Conservation (phyloP, 257 asterid species). For the Penstemon eatonii region DNA sequence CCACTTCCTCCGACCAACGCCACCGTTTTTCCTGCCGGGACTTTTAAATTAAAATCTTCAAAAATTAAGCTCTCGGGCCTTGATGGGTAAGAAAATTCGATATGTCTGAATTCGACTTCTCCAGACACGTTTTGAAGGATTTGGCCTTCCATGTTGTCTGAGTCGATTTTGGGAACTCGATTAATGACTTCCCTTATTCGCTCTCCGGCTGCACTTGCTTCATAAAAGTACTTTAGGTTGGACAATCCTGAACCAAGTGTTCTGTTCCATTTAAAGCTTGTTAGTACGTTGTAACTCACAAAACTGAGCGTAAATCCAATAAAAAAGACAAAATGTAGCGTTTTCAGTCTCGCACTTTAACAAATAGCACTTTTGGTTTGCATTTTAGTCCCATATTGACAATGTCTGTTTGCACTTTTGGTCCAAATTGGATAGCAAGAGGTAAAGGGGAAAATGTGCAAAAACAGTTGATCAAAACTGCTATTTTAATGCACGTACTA, state of each 20-base stretch:
- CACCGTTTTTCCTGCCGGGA: conserved; percentile 73
- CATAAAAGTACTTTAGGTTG: conserved; percentile 67
- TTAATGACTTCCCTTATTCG: conserved; percentile 62
- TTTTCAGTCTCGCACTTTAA: no score
- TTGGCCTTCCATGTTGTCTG: conserved; percentile 66
- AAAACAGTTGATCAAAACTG: no score
- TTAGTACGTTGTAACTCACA: no score
- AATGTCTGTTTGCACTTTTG: no score
- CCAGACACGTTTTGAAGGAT: conserved; percentile 52
- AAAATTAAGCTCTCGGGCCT: conserved; percentile 73
- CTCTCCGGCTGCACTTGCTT: conserved; percentile 79
- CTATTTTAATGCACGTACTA: no score
- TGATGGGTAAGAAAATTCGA: conserved; percentile 72
- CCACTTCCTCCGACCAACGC: conserved; percentile 97
- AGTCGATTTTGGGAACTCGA: conserved; percentile 77
- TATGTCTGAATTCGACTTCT: conserved; percentile 63
- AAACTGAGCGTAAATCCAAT: no score
- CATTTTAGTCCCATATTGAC: no score
- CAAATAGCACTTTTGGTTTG: no score
- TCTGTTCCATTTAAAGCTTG: conserved; percentile 33
- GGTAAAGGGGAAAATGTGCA: no score
- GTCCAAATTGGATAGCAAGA: no score
- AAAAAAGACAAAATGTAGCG: no score
- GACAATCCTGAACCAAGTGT: conserved; percentile 81
- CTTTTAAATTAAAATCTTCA: conserved; percentile 53